phyloP scores from a whole-genome alignment of 768 basidiomycete genomes.

The Phallus indusiatus region DNA sequence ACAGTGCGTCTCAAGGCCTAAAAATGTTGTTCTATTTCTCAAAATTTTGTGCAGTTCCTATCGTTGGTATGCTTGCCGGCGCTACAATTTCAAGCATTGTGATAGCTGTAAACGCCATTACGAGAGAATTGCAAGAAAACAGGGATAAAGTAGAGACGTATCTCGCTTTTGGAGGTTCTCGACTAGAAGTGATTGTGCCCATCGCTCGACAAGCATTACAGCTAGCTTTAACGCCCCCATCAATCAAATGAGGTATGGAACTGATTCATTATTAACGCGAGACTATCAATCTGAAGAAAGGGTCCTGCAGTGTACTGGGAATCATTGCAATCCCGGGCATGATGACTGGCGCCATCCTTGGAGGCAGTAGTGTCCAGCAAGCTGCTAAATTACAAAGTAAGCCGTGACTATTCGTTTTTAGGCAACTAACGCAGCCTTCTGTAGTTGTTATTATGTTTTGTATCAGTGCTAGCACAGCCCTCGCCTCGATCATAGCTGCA shows the following conservation, averaged over 20 bases:
- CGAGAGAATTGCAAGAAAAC: constrained; percentile 78
- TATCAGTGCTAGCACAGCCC: constrained; percentile 68
- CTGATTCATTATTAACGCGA: background rate
- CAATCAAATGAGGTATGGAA: constrained; percentile 67
- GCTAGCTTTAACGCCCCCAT: constrained; percentile 69
- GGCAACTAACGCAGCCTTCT: background rate
- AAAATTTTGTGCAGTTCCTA: constrained; percentile 53
- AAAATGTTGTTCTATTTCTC: constrained; percentile 17
- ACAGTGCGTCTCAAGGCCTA: constrained; percentile 72
- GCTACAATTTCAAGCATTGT: constrained; percentile 69
- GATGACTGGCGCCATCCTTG: constrained; percentile 90
- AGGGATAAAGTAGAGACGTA: constrained; percentile 78
- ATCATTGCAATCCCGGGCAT: constrained; percentile 76
- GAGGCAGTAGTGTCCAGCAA: constrained; percentile 74
- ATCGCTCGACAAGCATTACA: constrained; percentile 71
- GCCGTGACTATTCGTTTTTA: background rate
- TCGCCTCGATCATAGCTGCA: constrained; percentile 59
- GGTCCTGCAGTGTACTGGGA: constrained; percentile 50
- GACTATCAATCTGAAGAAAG: background rate
- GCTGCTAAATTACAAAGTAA: constrained; percentile 72
- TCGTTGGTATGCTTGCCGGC: constrained; percentile 81
- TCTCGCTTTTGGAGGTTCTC: constrained; percentile 75
- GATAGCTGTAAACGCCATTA: constrained; percentile 56
- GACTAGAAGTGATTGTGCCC: constrained; percentile 75
- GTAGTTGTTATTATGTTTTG: constrained; percentile 91